phyloP scores from a whole-genome alignment of 306 rosid species.

The Cyamopsis tetragonoloba region DNA sequence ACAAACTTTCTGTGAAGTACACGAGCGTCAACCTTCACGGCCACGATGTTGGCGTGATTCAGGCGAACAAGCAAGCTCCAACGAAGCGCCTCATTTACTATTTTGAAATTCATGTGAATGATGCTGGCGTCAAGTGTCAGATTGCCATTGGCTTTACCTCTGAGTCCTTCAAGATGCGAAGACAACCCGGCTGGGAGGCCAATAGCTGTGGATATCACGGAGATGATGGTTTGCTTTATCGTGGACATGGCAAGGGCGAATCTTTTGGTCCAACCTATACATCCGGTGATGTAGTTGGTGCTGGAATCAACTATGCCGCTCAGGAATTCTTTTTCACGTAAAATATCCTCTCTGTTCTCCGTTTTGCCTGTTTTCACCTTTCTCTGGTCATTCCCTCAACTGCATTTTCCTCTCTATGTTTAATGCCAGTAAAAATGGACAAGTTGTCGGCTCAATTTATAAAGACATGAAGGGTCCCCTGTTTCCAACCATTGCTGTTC shows the following conservation, averaged over 20 bases:
- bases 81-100: conserved; percentile 74
- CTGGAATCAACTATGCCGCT: conserved; percentile 83
- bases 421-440: conserved; percentile 77
- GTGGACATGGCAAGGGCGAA: conserved; percentile 70
- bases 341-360: background rate
- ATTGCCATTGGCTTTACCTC: conserved; percentile 88
- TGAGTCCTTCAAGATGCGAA: conserved; percentile 83
- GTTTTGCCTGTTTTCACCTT: background rate
- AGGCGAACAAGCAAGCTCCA: conserved; percentile 80
- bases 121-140: conserved; percentile 87
- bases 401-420: conserved; percentile 28
- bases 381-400: background rate
- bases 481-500: conserved; percentile 91
- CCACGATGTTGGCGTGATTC: conserved; percentile 93
- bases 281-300: conserved; percentile 87
- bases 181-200: conserved; percentile 99
- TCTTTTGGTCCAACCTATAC: conserved; percentile 87
- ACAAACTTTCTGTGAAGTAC: conserved; percentile 85
- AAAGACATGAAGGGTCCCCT: conserved; percentile 84
- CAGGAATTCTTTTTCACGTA: conserved; percentile 96
- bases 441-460: conserved; percentile 66
- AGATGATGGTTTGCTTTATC: conserved; percentile 90
- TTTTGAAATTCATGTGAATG: conserved; percentile 85
- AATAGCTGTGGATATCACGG: conserved; percentile 98
- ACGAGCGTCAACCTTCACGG: conserved; percentile 71